Evolutionary conservation across 176 grass and related monocot genomes (phyloP).

Genomic region (Oryza australiensis): DNA sequence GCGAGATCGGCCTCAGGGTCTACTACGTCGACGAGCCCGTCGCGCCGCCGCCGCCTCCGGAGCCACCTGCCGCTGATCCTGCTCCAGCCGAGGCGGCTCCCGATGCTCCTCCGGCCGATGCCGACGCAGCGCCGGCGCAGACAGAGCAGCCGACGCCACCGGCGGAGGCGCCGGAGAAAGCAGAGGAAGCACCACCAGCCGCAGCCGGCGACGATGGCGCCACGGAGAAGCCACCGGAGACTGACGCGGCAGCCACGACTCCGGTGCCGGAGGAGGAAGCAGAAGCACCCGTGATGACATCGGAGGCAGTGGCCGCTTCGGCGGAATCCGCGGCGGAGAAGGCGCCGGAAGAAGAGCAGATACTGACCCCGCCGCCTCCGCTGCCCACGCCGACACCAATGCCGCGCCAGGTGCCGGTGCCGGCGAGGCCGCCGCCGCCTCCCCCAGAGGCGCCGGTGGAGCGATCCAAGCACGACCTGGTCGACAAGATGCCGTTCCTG

Average conservation of each 20-base stretch:
- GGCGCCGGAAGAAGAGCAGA: slow-evolving; percentile 22
- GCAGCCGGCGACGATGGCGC: slow-evolving; percentile 10
- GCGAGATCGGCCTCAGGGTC: slow-evolving; percentile 73
- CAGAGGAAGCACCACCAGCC: not conserved
- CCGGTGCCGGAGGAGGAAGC: not conserved
- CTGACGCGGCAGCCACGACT: not conserved
- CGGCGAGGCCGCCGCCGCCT: slow-evolving; percentile 1
- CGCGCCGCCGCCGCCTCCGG: slow-evolving; percentile 20
- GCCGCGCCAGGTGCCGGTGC: slow-evolving; percentile 29
- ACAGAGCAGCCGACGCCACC: slow-evolving; percentile 15
- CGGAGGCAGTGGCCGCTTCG: slow-evolving; percentile 2
- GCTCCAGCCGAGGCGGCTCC: not conserved
- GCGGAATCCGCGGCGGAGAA: slow-evolving; percentile 16
- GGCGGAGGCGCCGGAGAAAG: not conserved
- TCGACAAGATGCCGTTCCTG: slow-evolving; percentile 94
- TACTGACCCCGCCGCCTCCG: not conserved
- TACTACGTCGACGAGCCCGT: slow-evolving; percentile 71
- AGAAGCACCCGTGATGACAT: slow-evolving; percentile 2
- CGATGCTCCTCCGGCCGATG: slow-evolving; percentile 7
- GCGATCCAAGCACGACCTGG: slow-evolving; percentile 72
- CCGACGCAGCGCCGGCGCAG: slow-evolving; percentile 8
- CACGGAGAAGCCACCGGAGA: slow-evolving; percentile 4
- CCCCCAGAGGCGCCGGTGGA: slow-evolving; percentile 52
- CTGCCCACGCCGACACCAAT: slow-evolving; percentile 16
- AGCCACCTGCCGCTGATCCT: slow-evolving; percentile 5